These are phyloP conservation scores for Biscogniauxia sp. DNA, from an alignment of 2,329 filamentous ascomycete species.

Conservation along the genomic window DNA sequence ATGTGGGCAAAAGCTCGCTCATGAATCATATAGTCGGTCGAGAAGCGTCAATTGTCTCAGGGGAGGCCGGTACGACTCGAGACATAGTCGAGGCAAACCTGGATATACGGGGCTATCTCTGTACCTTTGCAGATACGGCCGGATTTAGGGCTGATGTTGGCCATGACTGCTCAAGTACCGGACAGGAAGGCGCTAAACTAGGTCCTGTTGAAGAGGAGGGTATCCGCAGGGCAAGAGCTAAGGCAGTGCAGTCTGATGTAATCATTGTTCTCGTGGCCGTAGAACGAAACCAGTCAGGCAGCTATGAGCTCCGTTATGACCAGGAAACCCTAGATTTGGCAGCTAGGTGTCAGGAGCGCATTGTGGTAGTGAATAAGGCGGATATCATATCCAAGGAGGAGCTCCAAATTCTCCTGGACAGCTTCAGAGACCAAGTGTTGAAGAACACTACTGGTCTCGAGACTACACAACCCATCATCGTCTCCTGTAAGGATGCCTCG, in stretches of 20 bases:
- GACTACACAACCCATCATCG: conserved; percentile 46
- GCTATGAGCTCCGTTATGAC: conserved; percentile 50
- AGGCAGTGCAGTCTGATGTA: conserved; percentile 80
- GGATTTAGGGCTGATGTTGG: conserved; percentile 62
- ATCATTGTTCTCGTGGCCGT: conserved; percentile 78
- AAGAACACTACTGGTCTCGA: conserved; percentile 41
- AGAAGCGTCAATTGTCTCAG: conserved; percentile 92
- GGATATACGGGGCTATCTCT: conserved; percentile 86
- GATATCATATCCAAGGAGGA: conserved; percentile 43
- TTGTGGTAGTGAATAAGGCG: conserved; percentile 63
- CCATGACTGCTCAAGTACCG: conserved; percentile 9
- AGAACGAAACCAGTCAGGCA: conserved; percentile 45
- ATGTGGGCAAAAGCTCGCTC: conserved; percentile 91
- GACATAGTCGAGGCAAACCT: conserved; percentile 91
- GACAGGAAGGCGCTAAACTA: conserved; percentile 41
- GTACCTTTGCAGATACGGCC: conserved; percentile 93
- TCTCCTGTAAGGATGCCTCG: conserved; percentile 70
- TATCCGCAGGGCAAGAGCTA: conserved; percentile 79
- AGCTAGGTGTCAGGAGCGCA: conserved; percentile 43
- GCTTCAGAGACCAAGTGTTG: conserved; percentile 40
- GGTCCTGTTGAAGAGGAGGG: conserved; percentile 84
- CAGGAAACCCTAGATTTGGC: conserved; percentile 55
- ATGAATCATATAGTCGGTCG: conserved; percentile 87
- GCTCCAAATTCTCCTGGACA: conserved; percentile 38
- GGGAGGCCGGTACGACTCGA: conserved; percentile 87